Evolutionary conservation across 2,329 filamentous ascomycete species (phyloP), one percentile per base, ranked within the genome.

Genomic region (Sporothrix phasma): DNA sequence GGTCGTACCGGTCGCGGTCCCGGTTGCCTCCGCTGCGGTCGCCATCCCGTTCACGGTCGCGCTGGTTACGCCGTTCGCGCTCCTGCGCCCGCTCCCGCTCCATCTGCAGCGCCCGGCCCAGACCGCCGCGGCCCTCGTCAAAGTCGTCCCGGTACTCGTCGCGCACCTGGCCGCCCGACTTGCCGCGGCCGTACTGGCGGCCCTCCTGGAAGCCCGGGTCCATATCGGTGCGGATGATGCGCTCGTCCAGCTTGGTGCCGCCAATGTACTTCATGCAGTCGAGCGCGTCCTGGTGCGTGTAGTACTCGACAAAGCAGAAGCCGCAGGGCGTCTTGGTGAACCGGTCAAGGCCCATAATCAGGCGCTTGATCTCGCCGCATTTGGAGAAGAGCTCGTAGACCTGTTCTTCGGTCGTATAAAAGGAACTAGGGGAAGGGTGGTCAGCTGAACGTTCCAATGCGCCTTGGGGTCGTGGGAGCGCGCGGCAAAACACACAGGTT

Each of bases 221-320:
- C 58, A 97, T 77, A 78, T 99, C 94, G 26, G 93, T 96, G 66
- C 94, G 84, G 73, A 99, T 97, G 73, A 99, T 88, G 70, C 94
- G 87, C 81, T 99, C 94, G 75, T 99, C 94, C 53, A 99, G 84
- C 80, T 99, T 99, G 41, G 94, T 99, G 65, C 94, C 94, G 64
- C 94, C 94, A 72, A 99, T 88, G 75, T 97, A 99, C 78, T 97
- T 99, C 87, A 99, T 88, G 77, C 93, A 97, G 75, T 99, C 94
- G 59, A 99, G 83, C 8, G 94, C 94, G 75, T 99, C 94, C 73
- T 96, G 88, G 75, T 97, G 94, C 34, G 88, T 97, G 80, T 97
- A 97, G 79, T 99, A 99, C 78, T 99, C 94, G 72, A 99, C 94
- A 73, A 99, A 99, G 81, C 94, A 99, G 81, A 99, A 99, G 46